Evolutionary conservation across 257 asterid species (phyloP).

Genomic region (Agastache rugosa): DNA sequence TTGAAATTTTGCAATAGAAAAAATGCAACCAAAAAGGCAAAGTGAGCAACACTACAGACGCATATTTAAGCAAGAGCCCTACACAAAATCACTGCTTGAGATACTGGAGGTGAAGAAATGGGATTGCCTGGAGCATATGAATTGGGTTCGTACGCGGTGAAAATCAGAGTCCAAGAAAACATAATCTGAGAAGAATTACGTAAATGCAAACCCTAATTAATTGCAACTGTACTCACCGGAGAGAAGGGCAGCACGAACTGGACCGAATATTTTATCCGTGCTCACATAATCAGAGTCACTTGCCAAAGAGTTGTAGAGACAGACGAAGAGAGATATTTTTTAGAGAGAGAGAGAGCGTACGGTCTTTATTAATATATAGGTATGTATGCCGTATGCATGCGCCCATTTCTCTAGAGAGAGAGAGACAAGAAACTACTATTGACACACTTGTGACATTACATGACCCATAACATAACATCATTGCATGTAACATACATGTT

Average conservation of each 20-base stretch:
- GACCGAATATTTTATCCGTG: slow-evolving; percentile 26
- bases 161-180: slow-evolving; percentile 10
- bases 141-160: slow-evolving; percentile 24
- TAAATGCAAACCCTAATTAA: slow-evolving; percentile 45
- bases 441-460: neutral
- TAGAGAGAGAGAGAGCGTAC: slow-evolving; percentile 34
- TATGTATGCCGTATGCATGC: slow-evolving; percentile 30
- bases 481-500: no score
- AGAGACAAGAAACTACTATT: neutral
- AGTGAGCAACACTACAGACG: slow-evolving; percentile 11
- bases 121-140: neutral
- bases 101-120: slow-evolving; percentile 31
- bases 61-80: slow-evolving; percentile 21
- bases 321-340: slow-evolving; percentile 7
- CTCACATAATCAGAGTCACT: slow-evolving; percentile 36
- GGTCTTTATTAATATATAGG: slow-evolving; percentile 23
- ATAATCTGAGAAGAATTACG: slow-evolving; percentile 35
- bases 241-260: slow-evolving; percentile 39
- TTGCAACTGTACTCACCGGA: slow-evolving; percentile 42
- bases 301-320: slow-evolving; percentile 35
- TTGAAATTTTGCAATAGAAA: slow-evolving; percentile 10
- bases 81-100: slow-evolving; percentile 28
- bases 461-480: neutral
- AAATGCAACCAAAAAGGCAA: slow-evolving; percentile 27
- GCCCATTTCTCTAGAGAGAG: slow-evolving; percentile 5